These are phyloP conservation scores for Ballota nigra DNA, from an alignment of 257 asterid species.

Conservation along the genomic window DNA sequence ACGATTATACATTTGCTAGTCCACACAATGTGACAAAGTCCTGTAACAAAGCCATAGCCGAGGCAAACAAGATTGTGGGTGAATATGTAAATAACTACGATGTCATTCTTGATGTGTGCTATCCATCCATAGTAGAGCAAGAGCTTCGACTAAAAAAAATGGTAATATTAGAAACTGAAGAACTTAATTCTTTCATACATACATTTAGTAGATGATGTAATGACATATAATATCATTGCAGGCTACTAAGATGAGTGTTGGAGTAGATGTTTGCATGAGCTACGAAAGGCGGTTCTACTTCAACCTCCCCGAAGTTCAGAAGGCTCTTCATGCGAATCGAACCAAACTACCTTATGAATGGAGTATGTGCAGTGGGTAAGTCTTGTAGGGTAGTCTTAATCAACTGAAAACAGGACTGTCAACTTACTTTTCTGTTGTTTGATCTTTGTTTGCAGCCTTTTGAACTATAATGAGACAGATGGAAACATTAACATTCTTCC, in stretches of 20 bases:
- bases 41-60: conserved; percentile 58
- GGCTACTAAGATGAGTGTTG: conserved; percentile 82
- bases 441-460: conserved; percentile 35
- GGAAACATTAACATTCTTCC: conserved; percentile 76
- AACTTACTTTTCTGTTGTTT: neutral
- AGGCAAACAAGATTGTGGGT: conserved; percentile 71
- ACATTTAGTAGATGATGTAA: neutral
- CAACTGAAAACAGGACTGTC: neutral
- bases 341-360: conserved; percentile 73
- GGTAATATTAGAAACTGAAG: conserved; percentile 39
- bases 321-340: conserved; percentile 92
- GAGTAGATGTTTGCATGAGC: conserved; percentile 93
- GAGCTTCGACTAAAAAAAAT: conserved; percentile 72
- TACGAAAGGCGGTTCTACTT: conserved; percentile 76
- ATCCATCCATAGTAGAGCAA: conserved; percentile 91
- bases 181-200: neutral
- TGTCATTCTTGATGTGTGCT: conserved; percentile 90
- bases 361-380: conserved; percentile 87
- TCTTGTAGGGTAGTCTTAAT: neutral
- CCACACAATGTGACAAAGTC: conserved; percentile 70
- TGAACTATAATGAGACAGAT: conserved; percentile 55
- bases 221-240: conserved; percentile 24
- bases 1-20: conserved; percentile 67
- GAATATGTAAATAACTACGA: conserved; percentile 74
- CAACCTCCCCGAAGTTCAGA: conserved; percentile 92